These are phyloP conservation scores for Phytophthora constricta DNA, from an alignment of 352 stramenopile genomes.

Conservation along the genomic window DNA sequence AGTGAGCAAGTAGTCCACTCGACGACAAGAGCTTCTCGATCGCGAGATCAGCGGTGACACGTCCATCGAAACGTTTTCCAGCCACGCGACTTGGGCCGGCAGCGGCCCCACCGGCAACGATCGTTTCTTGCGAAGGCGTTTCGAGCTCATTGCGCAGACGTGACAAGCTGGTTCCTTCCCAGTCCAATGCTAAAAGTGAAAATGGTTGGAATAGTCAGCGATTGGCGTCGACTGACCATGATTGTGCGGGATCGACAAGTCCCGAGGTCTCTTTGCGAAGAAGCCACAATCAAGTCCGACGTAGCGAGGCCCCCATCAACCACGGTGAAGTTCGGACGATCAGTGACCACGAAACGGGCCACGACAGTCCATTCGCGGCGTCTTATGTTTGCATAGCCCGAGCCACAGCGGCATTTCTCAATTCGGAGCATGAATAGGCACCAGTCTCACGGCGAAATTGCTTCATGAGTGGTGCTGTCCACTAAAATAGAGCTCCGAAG, in stretches of 20 bases:
- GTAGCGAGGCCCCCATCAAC: background rate
- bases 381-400: background rate
- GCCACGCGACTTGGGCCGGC: conserved; percentile 37
- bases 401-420: background rate
- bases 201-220: conserved; percentile 19
- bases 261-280: background rate
- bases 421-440: too few species aligned
- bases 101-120: conserved; percentile 19
- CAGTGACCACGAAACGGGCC: background rate
- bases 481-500: background rate
- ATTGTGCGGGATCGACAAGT: conserved; percentile 8
- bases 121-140: conserved; percentile 30
- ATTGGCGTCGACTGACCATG: conserved; percentile 5
- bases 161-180: background rate
- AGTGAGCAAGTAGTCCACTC: conserved; percentile 40
- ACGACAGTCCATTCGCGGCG: background rate
- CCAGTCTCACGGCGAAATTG: background rate
- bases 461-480: background rate
- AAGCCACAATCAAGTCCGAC: background rate
- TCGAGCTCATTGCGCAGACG: conserved; percentile 20
- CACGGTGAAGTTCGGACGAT: background rate
- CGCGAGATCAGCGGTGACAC: conserved; percentile 27
- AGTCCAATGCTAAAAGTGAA: conserved; percentile 10
- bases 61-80: conserved; percentile 36
- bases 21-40: conserved; percentile 20